Base-by-base conservation (phyloP, 805 yeast genomes). In the Cyberlindnera euphorbiae region DNA sequence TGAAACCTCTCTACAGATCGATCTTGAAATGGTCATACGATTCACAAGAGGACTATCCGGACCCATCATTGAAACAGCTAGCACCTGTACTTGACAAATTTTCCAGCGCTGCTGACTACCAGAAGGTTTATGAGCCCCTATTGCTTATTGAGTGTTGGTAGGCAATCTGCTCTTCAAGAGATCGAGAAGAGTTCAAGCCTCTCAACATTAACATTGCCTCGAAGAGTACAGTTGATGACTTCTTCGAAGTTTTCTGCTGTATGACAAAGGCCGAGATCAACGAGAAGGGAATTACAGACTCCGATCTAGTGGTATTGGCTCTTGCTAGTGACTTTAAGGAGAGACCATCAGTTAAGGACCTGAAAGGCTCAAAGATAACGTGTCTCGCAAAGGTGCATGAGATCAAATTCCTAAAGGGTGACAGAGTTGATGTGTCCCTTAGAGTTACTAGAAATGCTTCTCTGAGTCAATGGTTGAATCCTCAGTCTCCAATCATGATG, bases 91-190 rank as follows among this genome's bases (percentile, higher is more conserved):
- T 73, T 19, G 77, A 77, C 45, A 50, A 60, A 2, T 93, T 85
- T 52, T 39, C 50, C 0, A 63, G 73, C 33, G 77, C 78, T 5
- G 64, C 62, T n/a, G 87, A 82, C 3, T 93, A 94, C 52, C 73
- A 73, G 32, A 64, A 66, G 24, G 68, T 74, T 1, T 82, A 86
- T 58, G 84, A 80, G 46, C 98, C 98, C 0, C 66, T 93, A 28
- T 63, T 93, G 29, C 62, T 89, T 55, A 61, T 90, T 27, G 99
- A 93, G 61, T 84, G 95, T 45, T 94, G 97, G 97, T 95, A 89
- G 52, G 82, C 86, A 0, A 73, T 93, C 18, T 81, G 78, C 46
- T 70, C 85, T 5, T 77, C 93, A 0, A 78, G 82, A 44, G 76
- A 75, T 33, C 75, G 83, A 13, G 62, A 64, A 12, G 73, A 72